Percentiles rank a stretch among this genome's conserved stretches.
These are phyloP conservation scores for Hypoxylon cercidicola DNA, from an alignment of 495 filamentous ascomycete species.

Conservation along the genomic window DNA sequence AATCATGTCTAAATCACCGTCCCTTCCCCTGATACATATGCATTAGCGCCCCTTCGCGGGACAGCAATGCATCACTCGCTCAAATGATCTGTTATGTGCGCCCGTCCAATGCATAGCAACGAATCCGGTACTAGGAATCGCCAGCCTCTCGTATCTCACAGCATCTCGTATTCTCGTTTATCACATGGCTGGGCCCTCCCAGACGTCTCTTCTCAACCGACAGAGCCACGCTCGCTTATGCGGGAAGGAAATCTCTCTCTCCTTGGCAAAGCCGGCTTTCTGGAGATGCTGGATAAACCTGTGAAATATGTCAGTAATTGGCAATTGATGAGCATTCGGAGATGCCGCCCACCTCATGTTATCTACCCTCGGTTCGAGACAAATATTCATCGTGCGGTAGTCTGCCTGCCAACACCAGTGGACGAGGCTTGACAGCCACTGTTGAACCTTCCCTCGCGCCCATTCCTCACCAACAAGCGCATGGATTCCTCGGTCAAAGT, in stretches of 20 bases:
- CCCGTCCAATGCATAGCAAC: conserved; percentile 24
- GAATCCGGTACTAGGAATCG: conserved; percentile 14
- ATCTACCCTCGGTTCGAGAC: conserved; percentile 91
- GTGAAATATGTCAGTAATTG: conserved; percentile 18
- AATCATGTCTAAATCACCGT: conserved; percentile 21
- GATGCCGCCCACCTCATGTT: conserved; percentile 77
- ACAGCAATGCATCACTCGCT: conserved; percentile 14
- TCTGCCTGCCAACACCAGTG: conserved; percentile 87
- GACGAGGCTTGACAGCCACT: conserved; percentile 85
- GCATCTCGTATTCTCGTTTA: conserved; percentile 50
- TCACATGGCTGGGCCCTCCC: conserved; percentile 82
- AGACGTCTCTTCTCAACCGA: conserved; percentile 81
- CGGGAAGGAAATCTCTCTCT: conserved; percentile 86
- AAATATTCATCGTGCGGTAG: conserved; percentile 79
- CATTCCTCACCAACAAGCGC: conserved; percentile 92
- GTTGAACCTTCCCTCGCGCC: conserved; percentile 79
- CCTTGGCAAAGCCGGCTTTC: conserved; percentile 83
- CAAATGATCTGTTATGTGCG: conserved; percentile 10
- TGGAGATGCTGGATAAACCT: conserved; percentile 85
- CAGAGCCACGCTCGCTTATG: conserved; percentile 94
- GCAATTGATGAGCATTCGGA: conserved; percentile 2
- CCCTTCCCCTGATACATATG: conserved; percentile 19
- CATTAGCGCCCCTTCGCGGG: conserved; percentile 16
- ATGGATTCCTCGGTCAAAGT: conserved; percentile 91
- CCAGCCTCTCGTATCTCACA: not conserved